Percentiles rank a stretch among this genome's conserved stretches.
phyloP scores from a whole-genome alignment of 345 rosid genomes.

The Populus davidiana region DNA sequence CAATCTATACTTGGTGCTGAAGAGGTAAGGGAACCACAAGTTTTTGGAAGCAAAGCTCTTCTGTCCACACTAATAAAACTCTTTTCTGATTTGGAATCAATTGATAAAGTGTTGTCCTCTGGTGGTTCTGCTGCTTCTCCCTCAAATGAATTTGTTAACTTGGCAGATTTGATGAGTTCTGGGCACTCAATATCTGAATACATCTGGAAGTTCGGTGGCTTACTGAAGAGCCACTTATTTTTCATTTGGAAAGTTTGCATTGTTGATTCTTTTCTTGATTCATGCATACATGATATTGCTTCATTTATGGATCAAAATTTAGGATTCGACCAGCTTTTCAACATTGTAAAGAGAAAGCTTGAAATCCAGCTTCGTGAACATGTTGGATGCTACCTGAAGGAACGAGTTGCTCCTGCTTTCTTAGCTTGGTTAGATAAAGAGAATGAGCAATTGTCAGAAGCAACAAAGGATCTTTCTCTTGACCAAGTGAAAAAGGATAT shows the following conservation, averaged over 20 bases:
- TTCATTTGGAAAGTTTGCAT: slow-evolving; percentile 85
- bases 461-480: slow-evolving; percentile 32
- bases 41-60: slow-evolving; percentile 54
- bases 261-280: slow-evolving; percentile 76
- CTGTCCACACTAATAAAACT: slow-evolving; percentile 54
- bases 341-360: slow-evolving; percentile 67
- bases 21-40: slow-evolving; percentile 44
- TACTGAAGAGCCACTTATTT: slow-evolving; percentile 55
- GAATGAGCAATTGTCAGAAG: slow-evolving; percentile 48
- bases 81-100: slow-evolving; percentile 62
- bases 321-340: slow-evolving; percentile 83
- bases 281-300: slow-evolving; percentile 72
- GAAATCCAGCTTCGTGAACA: slow-evolving; percentile 71
- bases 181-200: slow-evolving; percentile 56
- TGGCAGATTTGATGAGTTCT: slow-evolving; percentile 47
- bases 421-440: slow-evolving; percentile 62
- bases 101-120: slow-evolving; percentile 49
- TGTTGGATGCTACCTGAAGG: slow-evolving; percentile 56
- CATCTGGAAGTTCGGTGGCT: slow-evolving; percentile 65
- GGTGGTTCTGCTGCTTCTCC: slow-evolving; percentile 38
- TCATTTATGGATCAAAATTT: slow-evolving; percentile 67
- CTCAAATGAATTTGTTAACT: slow-evolving; percentile 40
- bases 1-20: slow-evolving; percentile 49
- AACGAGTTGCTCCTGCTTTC: slow-evolving; percentile 56
- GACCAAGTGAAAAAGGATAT: slow-evolving; percentile 45